A percentile compares a stretch with the other conserved stretches of the same genome.
phyloP scores from a whole-genome alignment of 352 stramenopile species.

The Globisporangium megalacanthum region DNA sequence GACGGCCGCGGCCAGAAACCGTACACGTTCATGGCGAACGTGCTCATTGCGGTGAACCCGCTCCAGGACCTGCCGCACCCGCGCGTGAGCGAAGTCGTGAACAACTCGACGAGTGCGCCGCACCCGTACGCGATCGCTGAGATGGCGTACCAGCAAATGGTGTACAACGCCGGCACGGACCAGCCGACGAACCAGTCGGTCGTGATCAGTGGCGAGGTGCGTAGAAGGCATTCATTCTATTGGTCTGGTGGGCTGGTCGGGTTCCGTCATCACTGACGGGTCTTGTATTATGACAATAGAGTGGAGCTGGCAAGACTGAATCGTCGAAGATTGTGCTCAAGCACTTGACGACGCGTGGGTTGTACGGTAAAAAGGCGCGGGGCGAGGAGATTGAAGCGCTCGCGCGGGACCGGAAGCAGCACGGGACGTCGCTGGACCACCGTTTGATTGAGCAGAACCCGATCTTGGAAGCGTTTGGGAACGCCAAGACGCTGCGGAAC shows the following conservation, averaged over 20 bases:
- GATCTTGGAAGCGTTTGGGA: slow-evolving; percentile 94
- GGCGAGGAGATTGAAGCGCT: slow-evolving; percentile 66
- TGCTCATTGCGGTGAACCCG: slow-evolving; percentile 91
- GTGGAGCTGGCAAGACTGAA: slow-evolving; percentile 87
- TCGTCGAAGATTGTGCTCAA: slow-evolving; percentile 89
- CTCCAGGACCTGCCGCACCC: slow-evolving; percentile 80
- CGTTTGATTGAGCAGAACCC: slow-evolving; percentile 90
- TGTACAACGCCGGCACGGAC: slow-evolving; percentile 83
- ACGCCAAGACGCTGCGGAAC: slow-evolving; percentile 94
- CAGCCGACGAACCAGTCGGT: slow-evolving; percentile 85
- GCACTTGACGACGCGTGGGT: slow-evolving; percentile 78
- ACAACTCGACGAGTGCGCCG: slow-evolving; percentile 60
- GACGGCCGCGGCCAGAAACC: slow-evolving; percentile 65
- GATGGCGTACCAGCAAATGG: slow-evolving; percentile 91
- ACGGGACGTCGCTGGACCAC: slow-evolving; percentile 67
- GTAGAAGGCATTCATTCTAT: no score
- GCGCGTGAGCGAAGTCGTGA: slow-evolving; percentile 69
- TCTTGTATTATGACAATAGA: slow-evolving; percentile 15
- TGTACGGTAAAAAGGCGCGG: slow-evolving; percentile 83
- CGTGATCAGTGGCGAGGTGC: slow-evolving; percentile 73
- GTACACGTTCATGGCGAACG: slow-evolving; percentile 93
- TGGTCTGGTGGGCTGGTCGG: not conserved
- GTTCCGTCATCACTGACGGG: not conserved
- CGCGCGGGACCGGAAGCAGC: slow-evolving; percentile 40
- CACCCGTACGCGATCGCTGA: slow-evolving; percentile 88